Percentiles rank a stretch among this genome's conserved stretches.
phyloP scores from a whole-genome alignment of 495 filamentous ascomycete species.

The Bacidia gigantensis region DNA sequence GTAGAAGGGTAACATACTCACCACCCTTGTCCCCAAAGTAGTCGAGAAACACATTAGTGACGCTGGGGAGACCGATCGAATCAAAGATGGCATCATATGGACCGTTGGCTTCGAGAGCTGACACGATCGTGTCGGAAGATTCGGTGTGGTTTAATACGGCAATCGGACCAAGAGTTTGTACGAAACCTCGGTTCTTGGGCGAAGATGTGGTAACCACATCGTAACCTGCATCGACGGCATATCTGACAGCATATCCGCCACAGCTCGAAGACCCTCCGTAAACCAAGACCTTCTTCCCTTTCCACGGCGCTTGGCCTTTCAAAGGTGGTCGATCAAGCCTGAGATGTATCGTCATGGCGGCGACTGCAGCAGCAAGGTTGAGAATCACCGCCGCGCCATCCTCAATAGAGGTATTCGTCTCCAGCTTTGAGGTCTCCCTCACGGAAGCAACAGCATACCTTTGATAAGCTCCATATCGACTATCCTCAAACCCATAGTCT shows the following conservation, averaged over 20 bases:
- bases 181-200: constrained; percentile 18
- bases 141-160: constrained; percentile 16
- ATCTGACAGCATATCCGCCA: constrained; percentile 21
- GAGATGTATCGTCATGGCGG: constrained; percentile 16
- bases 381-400: constrained; percentile 3
- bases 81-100: constrained; percentile 13
- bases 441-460: constrained; percentile 19
- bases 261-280: constrained; percentile 22
- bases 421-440: not conserved
- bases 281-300: constrained; percentile 20
- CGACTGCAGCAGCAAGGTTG: constrained; percentile 12
- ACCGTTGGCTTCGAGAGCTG: constrained; percentile 8
- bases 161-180: constrained; percentile 16
- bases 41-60: not conserved
- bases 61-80: not conserved
- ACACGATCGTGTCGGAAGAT: not conserved
- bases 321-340: constrained; percentile 11
- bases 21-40: constrained; percentile 1
- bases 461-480: constrained; percentile 21
- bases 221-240: constrained; percentile 21
- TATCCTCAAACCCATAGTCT: constrained; percentile 7
- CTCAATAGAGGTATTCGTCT: not conserved
- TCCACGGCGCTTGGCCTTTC: constrained; percentile 1
- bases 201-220: constrained; percentile 25
- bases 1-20: not conserved